These are phyloP conservation scores for Penicillium desertorum DNA, from an alignment of 495 filamentous ascomycete species.

Conservation along the genomic window DNA sequence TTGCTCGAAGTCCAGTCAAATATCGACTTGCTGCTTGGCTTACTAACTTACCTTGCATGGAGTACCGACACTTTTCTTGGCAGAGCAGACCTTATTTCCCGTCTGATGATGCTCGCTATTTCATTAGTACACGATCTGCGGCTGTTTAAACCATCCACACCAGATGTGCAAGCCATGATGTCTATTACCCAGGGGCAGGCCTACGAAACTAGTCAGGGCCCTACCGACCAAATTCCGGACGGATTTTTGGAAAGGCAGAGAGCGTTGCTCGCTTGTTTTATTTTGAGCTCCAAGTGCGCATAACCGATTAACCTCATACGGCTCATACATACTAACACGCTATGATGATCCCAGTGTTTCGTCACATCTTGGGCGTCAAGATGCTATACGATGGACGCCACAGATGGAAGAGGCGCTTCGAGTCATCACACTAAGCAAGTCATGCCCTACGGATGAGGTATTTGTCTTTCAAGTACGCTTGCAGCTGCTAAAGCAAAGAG, in stretches of 20 bases:
- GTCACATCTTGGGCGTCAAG: conserved; percentile 29
- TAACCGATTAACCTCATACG: background rate
- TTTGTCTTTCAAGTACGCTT: conserved; percentile 32
- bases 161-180: conserved; percentile 26
- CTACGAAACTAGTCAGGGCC: conserved; percentile 12
- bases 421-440: conserved; percentile 18
- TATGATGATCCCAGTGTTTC: conserved; percentile 24
- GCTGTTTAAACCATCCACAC: conserved; percentile 26
- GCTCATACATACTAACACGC: conserved; percentile 7
- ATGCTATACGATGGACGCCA: conserved; percentile 29
- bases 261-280: conserved; percentile 32
- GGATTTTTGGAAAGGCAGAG: conserved; percentile 29
- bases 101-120: conserved; percentile 34
- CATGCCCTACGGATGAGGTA: conserved; percentile 22
- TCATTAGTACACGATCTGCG: conserved; percentile 30
- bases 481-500: conserved; percentile 29
- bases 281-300: conserved; percentile 33
- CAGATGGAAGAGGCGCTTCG: conserved; percentile 33
- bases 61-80: conserved; percentile 36
- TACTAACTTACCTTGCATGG: conserved; percentile 34
- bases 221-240: conserved; percentile 13
- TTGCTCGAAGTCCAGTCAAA: conserved; percentile 26
- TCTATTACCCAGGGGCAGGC: conserved; percentile 27
- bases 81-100: conserved; percentile 28
- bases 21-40: conserved; percentile 31